These are phyloP conservation scores for Floccularia luteovirens DNA, from an alignment of 768 basidiomycete genomes.

Conservation along the genomic window DNA sequence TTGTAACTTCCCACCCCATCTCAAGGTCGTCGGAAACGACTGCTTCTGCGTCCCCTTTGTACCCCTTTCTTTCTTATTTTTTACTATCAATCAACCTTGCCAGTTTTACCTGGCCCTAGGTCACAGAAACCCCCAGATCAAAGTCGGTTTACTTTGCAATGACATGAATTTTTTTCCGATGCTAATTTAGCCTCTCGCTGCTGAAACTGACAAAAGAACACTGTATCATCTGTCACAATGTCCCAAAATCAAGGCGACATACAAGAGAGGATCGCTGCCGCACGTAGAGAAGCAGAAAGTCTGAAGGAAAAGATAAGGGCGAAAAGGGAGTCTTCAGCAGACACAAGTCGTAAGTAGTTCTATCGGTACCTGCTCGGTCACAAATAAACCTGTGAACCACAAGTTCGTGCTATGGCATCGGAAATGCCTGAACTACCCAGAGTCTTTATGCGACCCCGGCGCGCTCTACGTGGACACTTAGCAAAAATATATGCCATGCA, in stretches of 20 bases:
- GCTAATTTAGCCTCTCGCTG: too few species aligned
- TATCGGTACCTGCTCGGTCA: constrained; percentile 3
- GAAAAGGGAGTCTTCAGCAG: constrained; percentile 94
- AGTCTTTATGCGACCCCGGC: constrained; percentile 93
- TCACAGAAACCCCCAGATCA: too few species aligned
- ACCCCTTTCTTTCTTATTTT: constrained; percentile 4
- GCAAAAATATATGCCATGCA: constrained; percentile 99
- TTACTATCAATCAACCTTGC: neutral
- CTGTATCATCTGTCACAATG: constrained; percentile 51
- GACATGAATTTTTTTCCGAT: too few species aligned
- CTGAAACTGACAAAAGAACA: too few species aligned
- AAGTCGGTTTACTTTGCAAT: too few species aligned
- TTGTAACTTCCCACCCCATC: constrained; percentile 5
- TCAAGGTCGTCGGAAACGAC: constrained; percentile 2
- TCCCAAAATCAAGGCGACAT: constrained; percentile 79
- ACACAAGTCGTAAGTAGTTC: constrained; percentile 80
- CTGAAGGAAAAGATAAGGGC: constrained; percentile 98
- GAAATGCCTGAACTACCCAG: constrained; percentile 95
- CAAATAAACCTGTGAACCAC: constrained; percentile 9
- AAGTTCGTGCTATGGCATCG: constrained; percentile 97
- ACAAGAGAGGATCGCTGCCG: constrained; percentile 91
- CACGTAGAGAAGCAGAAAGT: constrained; percentile 92
- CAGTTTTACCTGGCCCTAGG: too few species aligned
- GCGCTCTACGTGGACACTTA: constrained; percentile 93
- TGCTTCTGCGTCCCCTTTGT: neutral